These are phyloP conservation scores for Diaporthe aspalathi DNA, from an alignment of 2,329 filamentous ascomycete genomes.

Conservation along the genomic window DNA sequence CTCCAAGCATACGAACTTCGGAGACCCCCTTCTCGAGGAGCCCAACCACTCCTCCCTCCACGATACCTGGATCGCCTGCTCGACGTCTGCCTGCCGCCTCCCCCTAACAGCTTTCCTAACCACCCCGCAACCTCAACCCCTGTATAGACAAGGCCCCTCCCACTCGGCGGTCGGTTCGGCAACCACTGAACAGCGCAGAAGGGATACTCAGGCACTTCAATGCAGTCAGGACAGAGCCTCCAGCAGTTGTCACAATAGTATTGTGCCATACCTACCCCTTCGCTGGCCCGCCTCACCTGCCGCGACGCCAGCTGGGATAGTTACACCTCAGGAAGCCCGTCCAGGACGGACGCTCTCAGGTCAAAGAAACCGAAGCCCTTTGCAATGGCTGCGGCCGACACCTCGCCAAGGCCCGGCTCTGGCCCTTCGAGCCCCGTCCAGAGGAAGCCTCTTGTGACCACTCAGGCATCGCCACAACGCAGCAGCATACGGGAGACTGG, in stretches of 20 bases:
- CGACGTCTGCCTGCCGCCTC: constrained; percentile 15
- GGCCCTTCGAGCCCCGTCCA: constrained; percentile 45
- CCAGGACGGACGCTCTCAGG: constrained; percentile 27
- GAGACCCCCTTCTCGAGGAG: constrained; percentile 11
- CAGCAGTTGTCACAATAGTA: constrained; percentile 37
- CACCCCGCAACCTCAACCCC: constrained; percentile 4
- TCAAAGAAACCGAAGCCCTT: constrained; percentile 34
- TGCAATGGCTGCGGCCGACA: constrained; percentile 49
- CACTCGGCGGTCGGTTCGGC: constrained; percentile 2
- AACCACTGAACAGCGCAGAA: constrained; percentile 2
- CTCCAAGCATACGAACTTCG: background rate
- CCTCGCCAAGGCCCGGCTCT: constrained; percentile 43
- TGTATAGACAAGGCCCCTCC: constrained; percentile 7
- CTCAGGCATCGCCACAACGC: constrained; percentile 49
- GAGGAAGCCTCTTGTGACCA: constrained; percentile 52
- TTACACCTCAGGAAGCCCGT: constrained; percentile 20
- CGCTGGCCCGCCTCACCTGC: constrained; percentile 38
- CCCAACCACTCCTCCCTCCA: constrained; percentile 15
- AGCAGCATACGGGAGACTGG: constrained; percentile 49
- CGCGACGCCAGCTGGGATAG: constrained; percentile 36
- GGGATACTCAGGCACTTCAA: constrained; percentile 19
- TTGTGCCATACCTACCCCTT: constrained; percentile 35
- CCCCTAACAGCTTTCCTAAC: background rate
- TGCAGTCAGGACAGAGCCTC: constrained; percentile 34
- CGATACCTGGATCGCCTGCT: constrained; percentile 14